phyloP scores from a whole-genome alignment of 257 asterid species.

The Eucommia ulmoides region DNA sequence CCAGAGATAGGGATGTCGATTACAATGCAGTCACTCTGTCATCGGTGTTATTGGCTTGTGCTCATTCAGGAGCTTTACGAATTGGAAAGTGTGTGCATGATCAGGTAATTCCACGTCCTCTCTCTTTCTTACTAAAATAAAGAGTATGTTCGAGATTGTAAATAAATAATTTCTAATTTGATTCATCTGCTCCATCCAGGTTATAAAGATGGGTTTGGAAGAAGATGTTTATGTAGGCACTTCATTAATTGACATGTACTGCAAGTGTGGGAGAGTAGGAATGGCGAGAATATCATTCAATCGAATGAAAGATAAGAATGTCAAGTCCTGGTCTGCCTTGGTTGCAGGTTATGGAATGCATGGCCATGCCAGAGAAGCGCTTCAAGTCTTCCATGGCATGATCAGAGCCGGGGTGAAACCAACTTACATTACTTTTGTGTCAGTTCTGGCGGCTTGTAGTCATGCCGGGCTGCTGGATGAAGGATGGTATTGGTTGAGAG shows the following conservation, averaged over 20 bases:
- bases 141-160: conserved; percentile 1
- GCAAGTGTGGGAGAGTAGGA: conserved; percentile 72
- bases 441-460: conserved; percentile 90
- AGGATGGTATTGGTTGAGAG: conserved; percentile 87
- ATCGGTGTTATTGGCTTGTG: conserved; percentile 69
- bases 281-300: conserved; percentile 61
- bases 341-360: conserved; percentile 95
- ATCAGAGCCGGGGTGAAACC: conserved; percentile 54
- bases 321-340: conserved; percentile 90
- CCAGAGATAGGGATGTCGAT: conserved; percentile 22
- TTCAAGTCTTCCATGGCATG: conserved; percentile 58
- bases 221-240: conserved; percentile 63
- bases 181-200: conserved; percentile 33
- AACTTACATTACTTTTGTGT: conserved; percentile 61
- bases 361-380: conserved; percentile 81
- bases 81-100: conserved; percentile 61
- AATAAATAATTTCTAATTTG: conserved; percentile 3
- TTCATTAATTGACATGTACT: conserved; percentile 81
- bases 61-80: conserved; percentile 75
- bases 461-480: conserved; percentile 83
- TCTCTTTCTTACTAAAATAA: neutral
- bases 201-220: conserved; percentile 61
- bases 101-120: conserved; percentile 36
- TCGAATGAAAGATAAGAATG: conserved; percentile 60
- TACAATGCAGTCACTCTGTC: conserved; percentile 63